Base-by-base conservation (phyloP, 805 yeast species). In the Wickerhamomyces chaumierensis region DNA sequence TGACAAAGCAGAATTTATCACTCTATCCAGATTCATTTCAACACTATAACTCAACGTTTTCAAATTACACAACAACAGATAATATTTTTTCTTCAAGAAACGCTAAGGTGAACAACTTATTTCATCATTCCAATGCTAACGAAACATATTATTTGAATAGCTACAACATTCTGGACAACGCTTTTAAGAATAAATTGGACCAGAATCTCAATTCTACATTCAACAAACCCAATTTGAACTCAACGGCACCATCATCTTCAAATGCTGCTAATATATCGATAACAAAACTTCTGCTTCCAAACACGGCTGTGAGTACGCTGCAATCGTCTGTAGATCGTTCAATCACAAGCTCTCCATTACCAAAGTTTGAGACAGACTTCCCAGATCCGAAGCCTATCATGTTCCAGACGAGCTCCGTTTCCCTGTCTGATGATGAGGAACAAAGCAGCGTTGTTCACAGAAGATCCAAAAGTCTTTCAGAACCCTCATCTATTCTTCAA, bases 381-480 rank as follows among this genome's bases (percentile, higher is more conserved):
- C 48, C 52, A 13, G 51, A 46, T 7, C 43, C 48, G 7, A 44
- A 34, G 17, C 46, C 53, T 13, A 21, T 43, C 4, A 36, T 45
- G 13, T 46, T 49, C 27, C 47, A 37, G 2, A 23, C 40, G n/a
- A 45, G 40, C 8, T 45, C 39, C 12, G 19, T 34, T n/a, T 40
- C 42, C 36, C 35, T 39, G n/a, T 39, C 42, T 34, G 18, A 43
- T 39, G 19, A 34, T 17, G 31, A 20, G 12, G 18, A 18, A 5
- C 21, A 18, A 17, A 27, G 29, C 12, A 14, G 6, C 13, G 13
- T 11, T 18, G 17, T 18, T n/a, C 18, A 36, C 25, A 29, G n/a
- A 31, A 29, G 17, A 18, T 15, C n/a, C 18, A 36, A 28, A 29
- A 29, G 33, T 13, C n/a, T 34, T 27, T 20, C 31, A 12, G 17